These are phyloP conservation scores for Lactarius hatsudake DNA, from an alignment of 768 basidiomycete species.

Conservation along the genomic window DNA sequence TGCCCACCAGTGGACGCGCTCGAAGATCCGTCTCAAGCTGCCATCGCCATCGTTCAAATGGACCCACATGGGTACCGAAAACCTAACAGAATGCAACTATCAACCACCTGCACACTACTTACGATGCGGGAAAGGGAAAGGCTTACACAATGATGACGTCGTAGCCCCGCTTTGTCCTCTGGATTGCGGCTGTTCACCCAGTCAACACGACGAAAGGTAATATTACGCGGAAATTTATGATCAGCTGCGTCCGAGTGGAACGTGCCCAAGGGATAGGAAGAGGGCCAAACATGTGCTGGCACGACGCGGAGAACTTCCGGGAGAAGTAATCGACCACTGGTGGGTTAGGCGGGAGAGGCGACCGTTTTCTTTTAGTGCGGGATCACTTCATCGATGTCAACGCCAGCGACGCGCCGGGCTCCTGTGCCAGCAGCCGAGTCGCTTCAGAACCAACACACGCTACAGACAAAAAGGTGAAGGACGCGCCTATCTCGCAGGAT, in stretches of 20 bases:
- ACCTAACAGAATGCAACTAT: constrained; percentile 26
- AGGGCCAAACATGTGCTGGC: constrained; percentile 71
- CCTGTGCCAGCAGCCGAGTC: constrained; percentile 41
- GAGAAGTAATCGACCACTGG: constrained; percentile 51
- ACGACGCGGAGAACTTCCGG: constrained; percentile 50
- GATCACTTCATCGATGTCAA: constrained; percentile 72
- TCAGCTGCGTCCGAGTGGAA: constrained; percentile 28
- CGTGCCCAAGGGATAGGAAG: constrained; percentile 70
- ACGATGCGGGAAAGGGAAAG: not conserved
- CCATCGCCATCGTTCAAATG: constrained; percentile 74
- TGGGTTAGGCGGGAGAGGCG: not conserved
- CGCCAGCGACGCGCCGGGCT: constrained; percentile 66
- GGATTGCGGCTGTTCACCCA: constrained; percentile 62
- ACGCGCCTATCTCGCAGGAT: constrained; percentile 20
- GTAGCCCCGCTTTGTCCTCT: constrained; percentile 59
- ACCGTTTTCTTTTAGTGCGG: constrained; percentile 26
- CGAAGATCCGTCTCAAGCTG: constrained; percentile 41
- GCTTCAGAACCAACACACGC: not conserved
- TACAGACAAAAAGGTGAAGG: constrained; percentile 27
- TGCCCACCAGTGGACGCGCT: constrained; percentile 54
- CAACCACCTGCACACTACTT: not conserved
- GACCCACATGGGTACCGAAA: constrained; percentile 91
- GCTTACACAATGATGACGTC: constrained; percentile 79
- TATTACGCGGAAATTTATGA: constrained; percentile 69
- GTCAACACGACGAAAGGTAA: constrained; percentile 68